Percentiles rank a stretch among this genome's conserved stretches.
These are phyloP conservation scores for Xylaria sp. DNA, from an alignment of 2,329 filamentous ascomycete species.

Conservation along the genomic window DNA sequence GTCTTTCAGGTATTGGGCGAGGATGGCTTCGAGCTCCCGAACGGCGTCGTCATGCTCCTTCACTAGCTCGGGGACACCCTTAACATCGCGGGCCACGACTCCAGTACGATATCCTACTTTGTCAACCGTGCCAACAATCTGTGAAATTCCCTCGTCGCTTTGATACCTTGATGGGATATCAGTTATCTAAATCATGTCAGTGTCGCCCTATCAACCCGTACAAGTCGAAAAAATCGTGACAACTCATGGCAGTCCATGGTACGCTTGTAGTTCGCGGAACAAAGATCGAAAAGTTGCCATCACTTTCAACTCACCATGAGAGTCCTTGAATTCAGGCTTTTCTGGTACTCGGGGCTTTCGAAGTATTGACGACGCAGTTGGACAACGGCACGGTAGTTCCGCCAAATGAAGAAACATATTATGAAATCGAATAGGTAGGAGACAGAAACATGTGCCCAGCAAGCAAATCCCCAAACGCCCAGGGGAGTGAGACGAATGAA, in stretches of 20 bases:
- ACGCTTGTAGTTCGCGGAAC: background rate
- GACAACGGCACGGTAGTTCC: slow-evolving; percentile 71
- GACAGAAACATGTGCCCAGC: slow-evolving; percentile 56
- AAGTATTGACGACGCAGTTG: slow-evolving; percentile 70
- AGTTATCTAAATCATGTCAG: slow-evolving; percentile 55
- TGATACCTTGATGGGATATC: slow-evolving; percentile 71
- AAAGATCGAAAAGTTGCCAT: background rate
- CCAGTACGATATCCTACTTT: slow-evolving; percentile 14
- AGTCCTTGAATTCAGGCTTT: slow-evolving; percentile 70
- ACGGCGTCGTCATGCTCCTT: slow-evolving; percentile 75
- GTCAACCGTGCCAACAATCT: slow-evolving; percentile 41
- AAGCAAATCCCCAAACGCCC: slow-evolving; percentile 45
- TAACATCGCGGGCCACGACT: slow-evolving; percentile 82
- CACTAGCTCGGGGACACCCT: slow-evolving; percentile 77
- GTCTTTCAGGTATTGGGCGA: slow-evolving; percentile 84
- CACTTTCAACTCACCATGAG: slow-evolving; percentile 46
- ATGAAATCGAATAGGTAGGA: slow-evolving; percentile 60
- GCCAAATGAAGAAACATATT: slow-evolving; percentile 68
- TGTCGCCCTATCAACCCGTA: background rate
- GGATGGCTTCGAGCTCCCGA: slow-evolving; percentile 68
- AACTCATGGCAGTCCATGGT: background rate
- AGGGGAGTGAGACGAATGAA: slow-evolving; percentile 54
- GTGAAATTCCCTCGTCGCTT: slow-evolving; percentile 77
- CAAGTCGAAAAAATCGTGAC: background rate
- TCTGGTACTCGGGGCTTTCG: slow-evolving; percentile 76